Conservation (phyloP, 768 basidiomycete species). For the Pleurotus citrinopileatus region DNA sequence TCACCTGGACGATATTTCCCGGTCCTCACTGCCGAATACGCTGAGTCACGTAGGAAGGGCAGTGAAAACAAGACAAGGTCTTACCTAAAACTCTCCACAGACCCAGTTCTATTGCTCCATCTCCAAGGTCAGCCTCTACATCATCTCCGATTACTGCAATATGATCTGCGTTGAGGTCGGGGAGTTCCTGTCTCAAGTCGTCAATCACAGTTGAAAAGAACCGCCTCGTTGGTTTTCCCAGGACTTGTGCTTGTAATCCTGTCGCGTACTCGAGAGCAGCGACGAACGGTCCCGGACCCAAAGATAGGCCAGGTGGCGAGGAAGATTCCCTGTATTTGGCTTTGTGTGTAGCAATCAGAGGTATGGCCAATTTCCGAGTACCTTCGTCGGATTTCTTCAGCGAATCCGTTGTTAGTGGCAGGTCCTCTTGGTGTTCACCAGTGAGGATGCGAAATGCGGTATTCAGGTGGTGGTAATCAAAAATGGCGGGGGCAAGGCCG, state of each 20-base stretch:
- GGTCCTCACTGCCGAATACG: conserved; percentile 46
- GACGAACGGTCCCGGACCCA: conserved; percentile 74
- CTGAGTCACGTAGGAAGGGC: neutral
- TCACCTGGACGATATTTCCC: conserved; percentile 69
- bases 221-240: conserved; percentile 60
- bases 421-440: conserved; percentile 26
- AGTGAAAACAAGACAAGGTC: conserved; percentile 14
- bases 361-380: conserved; percentile 14
- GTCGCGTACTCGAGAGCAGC: conserved; percentile 56
- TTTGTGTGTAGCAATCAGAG: conserved; percentile 60
- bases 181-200: conserved; percentile 23
- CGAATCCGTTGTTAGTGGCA: neutral
- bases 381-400: conserved; percentile 2
- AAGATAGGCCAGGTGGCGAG: conserved; percentile 46
- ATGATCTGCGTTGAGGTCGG: conserved; percentile 19
- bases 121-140: conserved; percentile 59
- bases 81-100: conserved; percentile 63
- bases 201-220: conserved; percentile 61
- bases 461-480: conserved; percentile 58
- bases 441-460: conserved; percentile 64
- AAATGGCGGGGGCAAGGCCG: conserved; percentile 49
- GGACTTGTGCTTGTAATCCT: conserved; percentile 43
- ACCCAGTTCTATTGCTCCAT: conserved; percentile 56
- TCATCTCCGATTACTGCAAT: conserved; percentile 70
- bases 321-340: conserved; percentile 48